Percentiles rank a stretch among this genome's conserved stretches.
Conservation (phyloP, 768 basidiomycete genomes). For the Rhodotorula sphaerocarpa region DNA sequence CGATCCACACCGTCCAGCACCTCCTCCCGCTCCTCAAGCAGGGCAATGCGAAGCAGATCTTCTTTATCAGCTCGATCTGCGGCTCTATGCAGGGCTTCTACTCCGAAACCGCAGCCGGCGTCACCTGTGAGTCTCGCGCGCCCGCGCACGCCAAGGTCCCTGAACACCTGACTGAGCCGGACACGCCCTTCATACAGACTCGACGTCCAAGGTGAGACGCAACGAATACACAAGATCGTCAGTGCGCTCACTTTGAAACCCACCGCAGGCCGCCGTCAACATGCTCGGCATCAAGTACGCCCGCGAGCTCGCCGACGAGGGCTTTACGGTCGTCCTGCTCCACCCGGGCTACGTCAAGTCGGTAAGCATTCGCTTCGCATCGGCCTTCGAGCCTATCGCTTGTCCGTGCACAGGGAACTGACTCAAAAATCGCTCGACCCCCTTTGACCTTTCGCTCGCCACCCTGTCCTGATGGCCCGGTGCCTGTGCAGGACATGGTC, state of each 20-base stretch:
- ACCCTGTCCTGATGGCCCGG: no score
- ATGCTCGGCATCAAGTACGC: constrained; percentile 28
- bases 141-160: accelerated
- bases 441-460: no score
- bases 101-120: background rate
- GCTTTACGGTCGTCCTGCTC: constrained; percentile 17
- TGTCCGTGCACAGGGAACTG: no score
- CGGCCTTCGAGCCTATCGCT: no score
- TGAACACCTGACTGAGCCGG: background rate
- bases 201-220: constrained; percentile 14
- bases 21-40: constrained; percentile 46
- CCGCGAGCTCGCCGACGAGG: constrained; percentile 6
- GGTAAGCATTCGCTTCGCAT: background rate
- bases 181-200: background rate
- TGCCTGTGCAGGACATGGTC: background rate
- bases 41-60: constrained; percentile 23
- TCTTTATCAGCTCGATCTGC: constrained; percentile 6
- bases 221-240: no score
- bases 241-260: no score
- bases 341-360: constrained; percentile 7
- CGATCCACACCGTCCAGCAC: constrained; percentile 44
- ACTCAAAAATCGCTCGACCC: no score
- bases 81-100: constrained; percentile 5
- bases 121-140: constrained; percentile 5
- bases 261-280: constrained; percentile 15